Conservation (phyloP, 1,284 basidiomycete species). For the Leccinum subfulvum region DNA sequence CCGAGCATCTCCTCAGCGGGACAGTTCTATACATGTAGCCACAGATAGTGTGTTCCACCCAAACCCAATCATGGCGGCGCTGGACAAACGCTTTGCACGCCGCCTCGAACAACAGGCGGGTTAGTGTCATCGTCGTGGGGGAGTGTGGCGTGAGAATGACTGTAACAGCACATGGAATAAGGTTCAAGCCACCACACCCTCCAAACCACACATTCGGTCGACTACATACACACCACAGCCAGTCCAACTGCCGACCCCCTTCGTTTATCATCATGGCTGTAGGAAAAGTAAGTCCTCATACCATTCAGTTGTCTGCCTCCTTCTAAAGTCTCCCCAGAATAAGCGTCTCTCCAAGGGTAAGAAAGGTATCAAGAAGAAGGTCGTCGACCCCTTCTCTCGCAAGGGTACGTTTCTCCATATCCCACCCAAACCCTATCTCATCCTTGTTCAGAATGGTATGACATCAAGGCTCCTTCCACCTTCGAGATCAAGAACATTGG, state of each 20-base stretch:
- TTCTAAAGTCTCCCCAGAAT: slow-evolving; percentile 51
- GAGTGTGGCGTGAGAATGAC: slow-evolving; percentile 49
- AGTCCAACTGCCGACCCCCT: slow-evolving; percentile 48
- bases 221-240: slow-evolving; percentile 45
- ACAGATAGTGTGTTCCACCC: slow-evolving; percentile 53
- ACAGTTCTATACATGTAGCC: slow-evolving; percentile 49
- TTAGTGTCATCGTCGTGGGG: slow-evolving; percentile 17
- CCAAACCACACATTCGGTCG: slow-evolving; percentile 16
- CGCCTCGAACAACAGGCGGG: slow-evolving; percentile 60
- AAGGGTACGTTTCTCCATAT: slow-evolving; percentile 65
- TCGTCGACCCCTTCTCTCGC: slow-evolving; percentile 99
- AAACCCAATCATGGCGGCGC: slow-evolving; percentile 48
- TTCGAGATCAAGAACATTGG: slow-evolving; percentile 97
- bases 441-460: slow-evolving; percentile 87
- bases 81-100: slow-evolving; percentile 55
- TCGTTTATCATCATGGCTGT: slow-evolving; percentile 75
- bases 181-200: slow-evolving; percentile 42
- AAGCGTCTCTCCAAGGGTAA: slow-evolving; percentile 99
- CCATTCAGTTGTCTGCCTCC: neutral
- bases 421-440: slow-evolving; percentile 4
- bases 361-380: slow-evolving; percentile 99
- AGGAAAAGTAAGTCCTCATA: slow-evolving; percentile 68
- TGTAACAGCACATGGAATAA: slow-evolving; percentile 45
- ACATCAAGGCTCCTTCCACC: slow-evolving; percentile 98
- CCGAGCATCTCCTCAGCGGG: slow-evolving; percentile 8